Percentiles rank a stretch among this genome's conserved stretches.
Evolutionary conservation across 768 basidiomycete species (phyloP).

Genomic region (Pleurotus sapidus): DNA sequence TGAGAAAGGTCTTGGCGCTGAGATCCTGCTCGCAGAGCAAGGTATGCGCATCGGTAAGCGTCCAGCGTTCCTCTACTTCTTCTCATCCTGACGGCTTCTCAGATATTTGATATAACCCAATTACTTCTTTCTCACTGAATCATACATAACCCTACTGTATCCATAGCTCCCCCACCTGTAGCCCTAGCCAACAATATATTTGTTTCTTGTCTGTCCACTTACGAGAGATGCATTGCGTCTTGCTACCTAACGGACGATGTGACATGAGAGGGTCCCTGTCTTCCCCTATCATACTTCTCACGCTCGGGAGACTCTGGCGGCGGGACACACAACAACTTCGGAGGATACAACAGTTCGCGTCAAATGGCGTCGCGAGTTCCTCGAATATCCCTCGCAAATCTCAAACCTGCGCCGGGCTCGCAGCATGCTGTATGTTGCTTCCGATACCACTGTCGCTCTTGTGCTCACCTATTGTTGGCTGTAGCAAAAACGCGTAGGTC

Average conservation of each 20-base stretch:
- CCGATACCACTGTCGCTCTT: not conserved
- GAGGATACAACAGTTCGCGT: too few species aligned
- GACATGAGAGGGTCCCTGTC: too few species aligned
- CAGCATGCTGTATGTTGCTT: slow-evolving; percentile 54
- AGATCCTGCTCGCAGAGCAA: slow-evolving; percentile 69
- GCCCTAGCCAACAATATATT: slow-evolving; percentile 5
- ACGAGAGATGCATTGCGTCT: too few species aligned
- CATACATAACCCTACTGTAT: slow-evolving; percentile 33
- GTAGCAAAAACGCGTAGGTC: slow-evolving; percentile 92
- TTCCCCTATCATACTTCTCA: too few species aligned
- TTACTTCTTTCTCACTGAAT: slow-evolving; percentile 12
- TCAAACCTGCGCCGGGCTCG: slow-evolving; percentile 68
- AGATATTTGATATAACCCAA: slow-evolving; percentile 29
- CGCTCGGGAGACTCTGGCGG: too few species aligned
- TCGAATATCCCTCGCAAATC: slow-evolving; percentile 64
- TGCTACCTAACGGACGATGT: too few species aligned
- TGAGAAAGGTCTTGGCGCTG: slow-evolving; percentile 62
- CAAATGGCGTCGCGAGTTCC: slow-evolving; percentile 19
- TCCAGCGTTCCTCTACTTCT: not conserved
- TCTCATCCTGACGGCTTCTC: not conserved
- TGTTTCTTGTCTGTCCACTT: not conserved
- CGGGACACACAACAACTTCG: too few species aligned
- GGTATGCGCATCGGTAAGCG: slow-evolving; percentile 80
- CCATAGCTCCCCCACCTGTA: slow-evolving; percentile 27
- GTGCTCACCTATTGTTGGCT: slow-evolving; percentile 9